phyloP scores from a whole-genome alignment of 2,329 filamentous ascomycete genomes.

The Sclerotinia subarctica region DNA sequence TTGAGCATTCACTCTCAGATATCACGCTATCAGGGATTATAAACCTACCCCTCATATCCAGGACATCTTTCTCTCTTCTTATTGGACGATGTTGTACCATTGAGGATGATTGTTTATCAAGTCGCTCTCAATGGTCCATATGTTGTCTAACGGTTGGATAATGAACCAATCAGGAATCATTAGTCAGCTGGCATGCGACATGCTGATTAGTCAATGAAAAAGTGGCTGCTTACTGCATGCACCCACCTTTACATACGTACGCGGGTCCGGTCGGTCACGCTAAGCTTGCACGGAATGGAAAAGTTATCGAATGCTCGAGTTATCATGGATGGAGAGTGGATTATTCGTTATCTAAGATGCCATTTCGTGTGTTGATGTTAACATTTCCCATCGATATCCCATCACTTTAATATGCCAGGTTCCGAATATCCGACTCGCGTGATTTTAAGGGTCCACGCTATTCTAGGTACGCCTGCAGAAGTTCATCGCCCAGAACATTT shows the following conservation, averaged over 20 bases:
- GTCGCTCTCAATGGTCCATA: not conserved
- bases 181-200: not conserved
- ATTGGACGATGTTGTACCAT: not conserved
- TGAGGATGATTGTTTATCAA: not conserved
- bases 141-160: not conserved
- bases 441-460: constrained; percentile 34
- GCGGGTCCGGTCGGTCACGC: not conserved
- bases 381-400: too few relatives aligned
- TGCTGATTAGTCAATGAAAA: not conserved
- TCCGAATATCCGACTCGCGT: not conserved
- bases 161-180: not conserved
- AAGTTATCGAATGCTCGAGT: too few relatives aligned
- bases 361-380: not conserved
- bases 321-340: not conserved
- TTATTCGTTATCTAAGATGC: not conserved
- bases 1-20: not conserved
- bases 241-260: not conserved
- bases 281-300: not conserved
- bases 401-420: not conserved
- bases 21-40: not conserved
- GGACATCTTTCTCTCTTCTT: not conserved
- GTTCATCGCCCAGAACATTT: constrained; percentile 52
- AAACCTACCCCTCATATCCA: not conserved
- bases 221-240: not conserved
- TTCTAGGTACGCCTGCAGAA: constrained; percentile 45